A percentile compares a stretch with the other conserved stretches of the same genome.
Evolutionary conservation across 805 yeast species (phyloP).

Genomic region (Blastobotrys peoriensis): DNA sequence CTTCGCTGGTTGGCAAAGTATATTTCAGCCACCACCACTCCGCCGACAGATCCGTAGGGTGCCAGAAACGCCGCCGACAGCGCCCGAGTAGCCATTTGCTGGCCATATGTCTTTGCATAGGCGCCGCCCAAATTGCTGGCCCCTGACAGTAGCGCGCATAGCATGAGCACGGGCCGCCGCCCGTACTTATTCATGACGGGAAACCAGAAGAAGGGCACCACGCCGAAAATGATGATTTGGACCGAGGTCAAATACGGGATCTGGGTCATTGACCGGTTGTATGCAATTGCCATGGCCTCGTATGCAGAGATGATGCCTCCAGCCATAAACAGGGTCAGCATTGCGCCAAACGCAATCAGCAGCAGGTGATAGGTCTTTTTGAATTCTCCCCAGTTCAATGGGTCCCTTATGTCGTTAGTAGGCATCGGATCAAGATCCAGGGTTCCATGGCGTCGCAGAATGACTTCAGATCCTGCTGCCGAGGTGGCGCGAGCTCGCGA

Average conservation of each 20-base stretch:
- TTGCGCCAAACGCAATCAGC: conserved; percentile 12
- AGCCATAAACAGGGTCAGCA: conserved; percentile 13
- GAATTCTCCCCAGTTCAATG: conserved; percentile 11
- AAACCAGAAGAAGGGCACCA: conserved; percentile 11
- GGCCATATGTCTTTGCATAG: no score
- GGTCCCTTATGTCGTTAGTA: conserved; percentile 9
- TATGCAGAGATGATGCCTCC: conserved; percentile 16
- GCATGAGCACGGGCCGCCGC: conserved; percentile 10
- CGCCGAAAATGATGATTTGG: conserved; percentile 12
- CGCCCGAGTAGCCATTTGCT: no score
- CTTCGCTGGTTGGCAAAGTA: conserved; percentile 15
- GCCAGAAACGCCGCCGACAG: no score
- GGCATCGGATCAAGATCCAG: conserved; percentile 17
- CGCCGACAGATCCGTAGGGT: no score
- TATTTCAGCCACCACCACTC: no score
- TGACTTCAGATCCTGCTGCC: no score
- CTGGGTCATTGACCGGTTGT: conserved; percentile 8
- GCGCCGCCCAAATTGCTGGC: no score
- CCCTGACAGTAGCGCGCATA: no score
- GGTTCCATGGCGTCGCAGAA: conserved; percentile 16
- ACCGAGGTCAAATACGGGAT: conserved; percentile 14
- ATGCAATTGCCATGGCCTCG: conserved; percentile 9
- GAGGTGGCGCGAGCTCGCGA: no score
- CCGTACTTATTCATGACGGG: conserved; percentile 14
- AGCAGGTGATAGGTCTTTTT: conserved; percentile 11